These are phyloP conservation scores for Moricandia moricandioides DNA, from an alignment of 345 rosid species.

Conservation along the genomic window DNA sequence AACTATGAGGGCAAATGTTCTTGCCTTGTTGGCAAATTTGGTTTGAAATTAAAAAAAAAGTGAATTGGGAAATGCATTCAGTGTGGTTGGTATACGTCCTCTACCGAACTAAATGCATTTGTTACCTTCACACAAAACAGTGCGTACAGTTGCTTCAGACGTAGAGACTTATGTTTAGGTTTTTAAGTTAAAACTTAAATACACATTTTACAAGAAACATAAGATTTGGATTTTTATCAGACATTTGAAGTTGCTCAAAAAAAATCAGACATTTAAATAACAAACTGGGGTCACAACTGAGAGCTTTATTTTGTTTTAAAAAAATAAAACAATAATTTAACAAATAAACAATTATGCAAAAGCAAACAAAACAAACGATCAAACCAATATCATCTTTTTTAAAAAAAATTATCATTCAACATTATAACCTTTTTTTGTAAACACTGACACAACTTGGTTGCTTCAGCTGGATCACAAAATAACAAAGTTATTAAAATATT, in stretches of 20 bases:
- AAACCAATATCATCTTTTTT: not conserved
- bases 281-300: not conserved
- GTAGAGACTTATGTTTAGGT: not conserved
- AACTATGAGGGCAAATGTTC: not conserved
- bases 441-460: conserved; percentile 18
- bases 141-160: not conserved
- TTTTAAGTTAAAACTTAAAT: not conserved
- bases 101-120: conserved; percentile 2
- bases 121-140: conserved; percentile 10
- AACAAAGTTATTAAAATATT: not conserved
- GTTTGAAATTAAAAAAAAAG: not conserved
- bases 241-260: not conserved
- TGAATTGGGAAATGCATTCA: conserved; percentile 7
- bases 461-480: conserved; percentile 5
- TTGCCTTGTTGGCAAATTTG: not conserved
- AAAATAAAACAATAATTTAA: not conserved
- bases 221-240: not conserved
- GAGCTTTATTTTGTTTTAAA: not conserved
- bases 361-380: not conserved
- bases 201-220: not conserved
- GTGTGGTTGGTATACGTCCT: conserved; percentile 8
- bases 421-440: not conserved
- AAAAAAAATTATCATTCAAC: not conserved
- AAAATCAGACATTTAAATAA: not conserved
- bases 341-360: not conserved